A percentile compares a stretch with the other conserved stretches of the same genome.
Evolutionary conservation across 208 protist species (phyloP).

Genomic region (Acanthamoeba healyi): DNA sequence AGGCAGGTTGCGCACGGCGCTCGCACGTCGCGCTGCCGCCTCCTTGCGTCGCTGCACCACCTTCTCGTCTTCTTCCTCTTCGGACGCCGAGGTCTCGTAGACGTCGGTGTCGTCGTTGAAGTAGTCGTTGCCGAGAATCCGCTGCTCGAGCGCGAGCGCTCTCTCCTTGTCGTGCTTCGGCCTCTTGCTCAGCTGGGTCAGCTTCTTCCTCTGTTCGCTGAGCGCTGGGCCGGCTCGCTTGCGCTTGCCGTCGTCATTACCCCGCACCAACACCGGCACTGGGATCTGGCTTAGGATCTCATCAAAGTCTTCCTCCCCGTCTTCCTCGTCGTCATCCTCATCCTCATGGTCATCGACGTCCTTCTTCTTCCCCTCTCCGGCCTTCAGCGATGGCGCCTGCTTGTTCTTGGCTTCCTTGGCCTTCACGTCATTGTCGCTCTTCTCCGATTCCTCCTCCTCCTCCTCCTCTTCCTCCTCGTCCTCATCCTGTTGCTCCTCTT

Average conservation of each 20-base stretch:
- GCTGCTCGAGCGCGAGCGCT: neutral
- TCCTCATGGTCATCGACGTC: neutral
- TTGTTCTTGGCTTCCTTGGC: neutral
- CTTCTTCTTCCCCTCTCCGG: neutral
- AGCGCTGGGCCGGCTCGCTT: neutral
- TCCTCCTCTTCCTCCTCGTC: neutral
- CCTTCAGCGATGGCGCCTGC: neutral
- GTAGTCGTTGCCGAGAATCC: neutral
- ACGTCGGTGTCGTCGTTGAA: conserved; percentile 54
- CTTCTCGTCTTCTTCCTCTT: conserved; percentile 27
- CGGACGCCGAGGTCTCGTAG: neutral
- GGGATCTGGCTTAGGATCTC: neutral
- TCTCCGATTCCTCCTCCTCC: neutral
- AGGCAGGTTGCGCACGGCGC: neutral
- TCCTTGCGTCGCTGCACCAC: neutral
- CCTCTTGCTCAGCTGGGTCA: neutral
- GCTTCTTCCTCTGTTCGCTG: neutral
- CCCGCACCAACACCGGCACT: neutral
- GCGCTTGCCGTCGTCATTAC: neutral
- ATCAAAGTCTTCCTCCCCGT: neutral
- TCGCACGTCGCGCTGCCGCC: neutral
- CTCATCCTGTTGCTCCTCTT: conserved; percentile 14
- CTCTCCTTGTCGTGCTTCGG: neutral
- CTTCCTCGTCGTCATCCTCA: neutral
- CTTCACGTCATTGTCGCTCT: neutral